phyloP scores from a whole-genome alignment of 83 land plant species.

The Isoetes engelmannii region DNA sequence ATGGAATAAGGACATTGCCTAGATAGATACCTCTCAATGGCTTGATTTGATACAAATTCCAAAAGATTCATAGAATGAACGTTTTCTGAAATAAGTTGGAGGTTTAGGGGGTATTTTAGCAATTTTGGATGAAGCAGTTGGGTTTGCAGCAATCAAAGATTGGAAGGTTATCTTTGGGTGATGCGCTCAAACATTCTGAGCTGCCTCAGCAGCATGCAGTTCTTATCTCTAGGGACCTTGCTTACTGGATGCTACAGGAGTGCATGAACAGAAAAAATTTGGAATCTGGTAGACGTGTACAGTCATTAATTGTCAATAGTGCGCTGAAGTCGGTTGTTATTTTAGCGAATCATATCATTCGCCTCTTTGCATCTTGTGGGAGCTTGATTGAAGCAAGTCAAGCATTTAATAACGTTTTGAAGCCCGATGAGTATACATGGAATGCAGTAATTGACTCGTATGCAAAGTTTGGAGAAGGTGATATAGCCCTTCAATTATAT shows the following conservation, averaged over 20 bases:
- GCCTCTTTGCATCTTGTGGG: conserved; percentile 10
- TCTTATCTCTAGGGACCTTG: background rate
- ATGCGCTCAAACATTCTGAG: too few relatives aligned
- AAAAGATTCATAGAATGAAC: too few relatives aligned
- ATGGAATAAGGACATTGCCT: too few relatives aligned
- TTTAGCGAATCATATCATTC: conserved; percentile 3
- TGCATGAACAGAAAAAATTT: conserved; percentile 10
- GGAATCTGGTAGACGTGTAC: background rate
- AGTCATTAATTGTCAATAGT: background rate
- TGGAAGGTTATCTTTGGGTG: too few relatives aligned
- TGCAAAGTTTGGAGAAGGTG: background rate
- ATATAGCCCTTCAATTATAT: conserved; percentile 4
- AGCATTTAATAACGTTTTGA: background rate
- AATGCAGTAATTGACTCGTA: conserved; percentile 4
- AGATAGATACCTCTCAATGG: too few relatives aligned
- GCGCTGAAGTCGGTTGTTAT: background rate
- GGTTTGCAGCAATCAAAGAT: too few relatives aligned
- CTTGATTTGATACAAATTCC: too few relatives aligned
- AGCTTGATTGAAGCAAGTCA: conserved; percentile 6
- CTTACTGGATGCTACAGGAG: conserved; percentile 4
- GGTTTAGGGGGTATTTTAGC: too few relatives aligned
- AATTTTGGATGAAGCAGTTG: too few relatives aligned
- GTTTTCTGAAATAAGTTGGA: too few relatives aligned
- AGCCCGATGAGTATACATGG: conserved; percentile 5
- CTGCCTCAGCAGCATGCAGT: too few relatives aligned